A percentile compares a stretch with the other conserved stretches of the same genome.
Conservation (phyloP, 2,329 filamentous ascomycete genomes). For the Colletotrichum kahawae region DNA sequence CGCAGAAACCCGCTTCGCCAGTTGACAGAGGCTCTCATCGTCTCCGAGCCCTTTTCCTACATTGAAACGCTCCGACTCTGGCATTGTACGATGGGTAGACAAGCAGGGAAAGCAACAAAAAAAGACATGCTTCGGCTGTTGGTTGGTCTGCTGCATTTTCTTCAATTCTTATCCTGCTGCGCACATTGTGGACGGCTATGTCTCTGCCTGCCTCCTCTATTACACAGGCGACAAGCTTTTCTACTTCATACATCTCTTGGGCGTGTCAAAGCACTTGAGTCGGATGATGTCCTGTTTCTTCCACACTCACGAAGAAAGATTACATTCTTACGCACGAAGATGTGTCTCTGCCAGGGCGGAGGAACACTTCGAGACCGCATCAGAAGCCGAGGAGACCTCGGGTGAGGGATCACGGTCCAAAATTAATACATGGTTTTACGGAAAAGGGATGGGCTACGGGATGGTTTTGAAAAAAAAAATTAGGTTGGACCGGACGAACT, state of each 20-base stretch:
- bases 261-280: background rate
- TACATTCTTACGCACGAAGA: background rate
- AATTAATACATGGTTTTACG: background rate
- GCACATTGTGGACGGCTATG: background rate
- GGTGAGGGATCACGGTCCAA: background rate
- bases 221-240: background rate
- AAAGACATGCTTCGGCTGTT: background rate
- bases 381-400: background rate
- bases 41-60: background rate
- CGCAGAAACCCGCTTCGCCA: background rate
- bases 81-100: constrained; percentile 18
- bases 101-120: constrained; percentile 9
- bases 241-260: background rate
- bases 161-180: background rate
- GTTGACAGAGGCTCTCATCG: background rate
- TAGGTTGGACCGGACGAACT: background rate
- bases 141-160: background rate
- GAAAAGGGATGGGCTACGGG: background rate
- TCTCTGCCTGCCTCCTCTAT: background rate
- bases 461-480: background rate
- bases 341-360: background rate
- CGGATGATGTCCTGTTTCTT: background rate
- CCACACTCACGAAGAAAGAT: background rate
- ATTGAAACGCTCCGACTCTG: background rate
- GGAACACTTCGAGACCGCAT: background rate